Evolutionary conservation across 352 stramenopile genomes (phyloP).

Genomic region (Phytophthora ohioensis): DNA sequence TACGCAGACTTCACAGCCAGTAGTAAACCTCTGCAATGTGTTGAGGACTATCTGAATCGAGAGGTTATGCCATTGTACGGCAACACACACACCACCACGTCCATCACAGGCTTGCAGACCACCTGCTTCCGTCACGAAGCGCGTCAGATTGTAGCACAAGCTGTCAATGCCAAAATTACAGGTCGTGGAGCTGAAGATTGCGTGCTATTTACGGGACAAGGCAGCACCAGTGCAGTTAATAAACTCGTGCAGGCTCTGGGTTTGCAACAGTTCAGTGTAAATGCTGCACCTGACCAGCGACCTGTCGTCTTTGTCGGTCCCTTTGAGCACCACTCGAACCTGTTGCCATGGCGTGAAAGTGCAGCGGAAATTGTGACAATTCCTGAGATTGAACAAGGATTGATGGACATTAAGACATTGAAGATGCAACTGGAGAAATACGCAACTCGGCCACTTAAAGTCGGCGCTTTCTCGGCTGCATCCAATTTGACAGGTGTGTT

Average conservation of each 20-base stretch:
- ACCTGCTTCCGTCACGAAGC: constrained; percentile 97
- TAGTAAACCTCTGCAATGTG: constrained; percentile 82
- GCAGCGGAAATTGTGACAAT: constrained; percentile 83
- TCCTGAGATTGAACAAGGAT: constrained; percentile 52
- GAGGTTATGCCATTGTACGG: constrained; percentile 95
- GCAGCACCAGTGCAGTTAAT: constrained; percentile 85
- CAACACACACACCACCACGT: constrained; percentile 97
- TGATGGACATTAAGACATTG: constrained; percentile 71
- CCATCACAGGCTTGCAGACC: constrained; percentile 77
- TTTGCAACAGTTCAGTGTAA: constrained; percentile 42
- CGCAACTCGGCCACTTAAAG: constrained; percentile 60
- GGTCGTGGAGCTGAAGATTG: constrained; percentile 92
- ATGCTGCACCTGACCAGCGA: constrained; percentile 10
- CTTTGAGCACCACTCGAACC: constrained; percentile 98
- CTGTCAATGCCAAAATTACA: constrained; percentile 90
- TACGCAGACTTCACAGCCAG: constrained; percentile 97
- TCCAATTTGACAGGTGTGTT: constrained; percentile 97
- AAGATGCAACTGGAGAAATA: constrained; percentile 58
- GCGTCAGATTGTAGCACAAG: constrained; percentile 94
- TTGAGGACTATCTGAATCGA: constrained; percentile 91
- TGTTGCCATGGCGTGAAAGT: constrained; percentile 97
- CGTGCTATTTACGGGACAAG: constrained; percentile 95
- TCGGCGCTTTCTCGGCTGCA: constrained; percentile 94
- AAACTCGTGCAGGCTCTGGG: constrained; percentile 83
- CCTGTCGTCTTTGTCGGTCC: constrained; percentile 94